phyloP scores from a whole-genome alignment of 257 asterid genomes.

The Ehretia macrophylla region DNA sequence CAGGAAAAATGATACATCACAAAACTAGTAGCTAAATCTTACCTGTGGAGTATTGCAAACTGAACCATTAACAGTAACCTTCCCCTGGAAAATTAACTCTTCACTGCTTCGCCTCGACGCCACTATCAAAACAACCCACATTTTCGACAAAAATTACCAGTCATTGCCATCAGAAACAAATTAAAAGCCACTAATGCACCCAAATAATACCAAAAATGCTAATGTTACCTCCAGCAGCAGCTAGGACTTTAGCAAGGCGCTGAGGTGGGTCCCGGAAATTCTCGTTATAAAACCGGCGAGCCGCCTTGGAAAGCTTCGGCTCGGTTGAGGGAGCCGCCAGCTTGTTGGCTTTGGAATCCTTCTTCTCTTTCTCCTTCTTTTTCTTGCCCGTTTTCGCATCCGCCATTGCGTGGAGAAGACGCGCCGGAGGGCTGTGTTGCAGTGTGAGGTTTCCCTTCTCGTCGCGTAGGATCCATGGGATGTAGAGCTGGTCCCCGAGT shows the following conservation, averaged over 20 bases:
- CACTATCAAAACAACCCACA: slow-evolving; percentile 43
- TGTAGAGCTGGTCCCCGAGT: slow-evolving; percentile 37
- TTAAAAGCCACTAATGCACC: not conserved
- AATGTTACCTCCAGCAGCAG: slow-evolving; percentile 86
- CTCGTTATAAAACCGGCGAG: slow-evolving; percentile 90
- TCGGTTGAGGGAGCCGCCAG: slow-evolving; percentile 24
- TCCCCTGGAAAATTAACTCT: slow-evolving; percentile 85
- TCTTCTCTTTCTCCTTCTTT: slow-evolving; percentile 22
- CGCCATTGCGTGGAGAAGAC: slow-evolving; percentile 49
- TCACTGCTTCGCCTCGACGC: slow-evolving; percentile 97
- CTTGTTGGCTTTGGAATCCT: slow-evolving; percentile 23
- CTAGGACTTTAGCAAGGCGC: slow-evolving; percentile 82
- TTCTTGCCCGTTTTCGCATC: slow-evolving; percentile 44
- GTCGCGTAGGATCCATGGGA: slow-evolving; percentile 75
- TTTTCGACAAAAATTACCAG: not conserved
- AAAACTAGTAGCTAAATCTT: slow-evolving; percentile 13
- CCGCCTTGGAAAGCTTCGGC: slow-evolving; percentile 92
- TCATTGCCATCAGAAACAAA: not conserved
- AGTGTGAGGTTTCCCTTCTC: slow-evolving; percentile 57
- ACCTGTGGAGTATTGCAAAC: slow-evolving; percentile 95
- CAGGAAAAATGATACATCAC: too few species aligned
- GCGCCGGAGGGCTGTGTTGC: slow-evolving; percentile 49
- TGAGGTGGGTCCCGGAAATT: slow-evolving; percentile 80
- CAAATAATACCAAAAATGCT: not conserved
- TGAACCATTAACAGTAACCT: slow-evolving; percentile 92